phyloP scores from a whole-genome alignment of 805 yeast genomes.

The Hanseniaspora meyeri region DNA sequence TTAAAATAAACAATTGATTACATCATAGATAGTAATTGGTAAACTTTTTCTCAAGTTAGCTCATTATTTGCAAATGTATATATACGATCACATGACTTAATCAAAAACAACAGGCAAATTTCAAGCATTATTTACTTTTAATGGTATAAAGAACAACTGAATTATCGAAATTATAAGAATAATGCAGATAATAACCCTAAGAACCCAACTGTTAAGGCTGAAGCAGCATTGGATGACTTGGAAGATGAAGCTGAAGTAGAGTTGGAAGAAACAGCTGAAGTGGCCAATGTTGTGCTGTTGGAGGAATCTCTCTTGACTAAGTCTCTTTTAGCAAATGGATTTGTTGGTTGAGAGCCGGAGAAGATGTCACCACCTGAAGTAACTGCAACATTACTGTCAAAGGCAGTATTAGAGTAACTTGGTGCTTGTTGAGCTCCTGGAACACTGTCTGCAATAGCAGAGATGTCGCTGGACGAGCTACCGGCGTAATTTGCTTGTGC shows the following conservation, averaged over 20 bases:
- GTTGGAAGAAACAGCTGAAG: background rate
- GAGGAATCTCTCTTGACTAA: background rate
- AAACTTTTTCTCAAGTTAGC: too few relatives aligned
- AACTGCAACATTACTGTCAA: slow-evolving; percentile 19
- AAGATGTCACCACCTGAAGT: slow-evolving; percentile 24
- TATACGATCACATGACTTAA: too few relatives aligned
- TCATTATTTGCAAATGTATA: too few relatives aligned
- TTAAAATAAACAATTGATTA: too few relatives aligned
- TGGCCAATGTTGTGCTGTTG: background rate
- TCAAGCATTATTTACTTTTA: too few relatives aligned
- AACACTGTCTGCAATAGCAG: slow-evolving; percentile 19
- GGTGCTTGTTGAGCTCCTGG: slow-evolving; percentile 42
- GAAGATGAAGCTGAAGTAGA: background rate
- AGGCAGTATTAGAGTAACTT: slow-evolving; percentile 36
- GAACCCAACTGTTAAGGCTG: background rate
- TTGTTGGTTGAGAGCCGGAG: slow-evolving; percentile 14
- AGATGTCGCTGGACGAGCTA: slow-evolving; percentile 17
- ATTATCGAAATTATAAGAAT: background rate
- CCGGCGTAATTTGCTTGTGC: slow-evolving; percentile 34
- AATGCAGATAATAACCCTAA: background rate
- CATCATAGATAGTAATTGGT: too few relatives aligned
- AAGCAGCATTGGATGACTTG: background rate
- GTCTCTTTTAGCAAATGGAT: slow-evolving; percentile 4
- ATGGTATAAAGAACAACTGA: too few relatives aligned
- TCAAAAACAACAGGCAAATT: too few relatives aligned